Evolutionary conservation across 345 rosid genomes (phyloP).

Genomic region (Barbarea vulgaris): DNA sequence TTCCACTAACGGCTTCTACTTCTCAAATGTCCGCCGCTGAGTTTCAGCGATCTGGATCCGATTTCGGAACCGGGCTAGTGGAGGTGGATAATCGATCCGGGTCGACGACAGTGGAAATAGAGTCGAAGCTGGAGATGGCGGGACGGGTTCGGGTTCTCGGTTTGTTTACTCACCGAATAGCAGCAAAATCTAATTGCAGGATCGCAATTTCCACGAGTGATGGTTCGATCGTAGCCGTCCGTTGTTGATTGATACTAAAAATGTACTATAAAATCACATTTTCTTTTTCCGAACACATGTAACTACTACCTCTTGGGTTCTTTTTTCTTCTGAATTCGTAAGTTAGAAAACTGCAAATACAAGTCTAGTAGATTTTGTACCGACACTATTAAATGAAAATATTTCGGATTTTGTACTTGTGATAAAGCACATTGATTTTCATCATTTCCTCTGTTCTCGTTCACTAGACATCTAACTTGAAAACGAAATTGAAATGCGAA

Average conservation of each 20-base stretch:
- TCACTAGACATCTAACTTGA: background rate
- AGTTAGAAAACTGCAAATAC: slow-evolving; percentile 36
- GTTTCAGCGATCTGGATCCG: slow-evolving; percentile 21
- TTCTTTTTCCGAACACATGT: background rate
- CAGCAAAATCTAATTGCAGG: slow-evolving; percentile 59
- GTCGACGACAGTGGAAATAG: slow-evolving; percentile 81
- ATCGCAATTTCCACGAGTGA: slow-evolving; percentile 67
- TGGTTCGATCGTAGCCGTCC: slow-evolving; percentile 87
- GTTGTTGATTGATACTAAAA: slow-evolving; percentile 58
- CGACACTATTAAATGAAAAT: background rate
- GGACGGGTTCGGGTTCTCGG: slow-evolving; percentile 88
- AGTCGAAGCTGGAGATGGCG: slow-evolving; percentile 62
- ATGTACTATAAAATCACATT: slow-evolving; percentile 11
- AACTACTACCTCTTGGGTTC: background rate
- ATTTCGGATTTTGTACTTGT: background rate
- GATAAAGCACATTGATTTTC: background rate
- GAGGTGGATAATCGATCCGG: slow-evolving; percentile 51
- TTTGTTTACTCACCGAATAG: slow-evolving; percentile 75
- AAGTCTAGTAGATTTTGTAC: slow-evolving; percentile 13
- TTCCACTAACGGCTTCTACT: slow-evolving; percentile 53
- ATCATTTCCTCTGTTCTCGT: background rate
- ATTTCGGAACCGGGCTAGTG: slow-evolving; percentile 31
- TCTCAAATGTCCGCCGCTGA: slow-evolving; percentile 19
- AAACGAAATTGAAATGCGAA: background rate
- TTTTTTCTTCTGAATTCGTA: slow-evolving; percentile 3